These are phyloP conservation scores for Cucumis sativus DNA, from an alignment of 306 rosid species.

Conservation along the genomic window Cucumber_9930_V3 NC_026657.2:36271501-36272000, in stretches of 20 bases:
- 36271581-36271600: not conserved
- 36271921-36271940: not conserved
- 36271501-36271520: not conserved
- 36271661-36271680: not conserved
- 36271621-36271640: not conserved
- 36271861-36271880: not conserved
- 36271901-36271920: not conserved
- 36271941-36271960: not conserved
- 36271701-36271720: not conserved
- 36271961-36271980: not conserved
- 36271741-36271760: not conserved
- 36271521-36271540: constrained; percentile 1
- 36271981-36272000: not conserved
- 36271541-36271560: constrained; percentile 2
- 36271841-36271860: not conserved
- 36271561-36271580: constrained; percentile 8
- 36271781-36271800: not conserved
- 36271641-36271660: not conserved
- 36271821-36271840: not conserved
- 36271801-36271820: not conserved
- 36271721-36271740: not conserved
- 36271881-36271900: not conserved
- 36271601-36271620: not conserved
- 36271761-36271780: not conserved
- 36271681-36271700: not conserved